A percentile compares a stretch with the other conserved stretches of the same genome.
phyloP scores from a whole-genome alignment of 352 stramenopile genomes.

The Phytophthora pini region DNA sequence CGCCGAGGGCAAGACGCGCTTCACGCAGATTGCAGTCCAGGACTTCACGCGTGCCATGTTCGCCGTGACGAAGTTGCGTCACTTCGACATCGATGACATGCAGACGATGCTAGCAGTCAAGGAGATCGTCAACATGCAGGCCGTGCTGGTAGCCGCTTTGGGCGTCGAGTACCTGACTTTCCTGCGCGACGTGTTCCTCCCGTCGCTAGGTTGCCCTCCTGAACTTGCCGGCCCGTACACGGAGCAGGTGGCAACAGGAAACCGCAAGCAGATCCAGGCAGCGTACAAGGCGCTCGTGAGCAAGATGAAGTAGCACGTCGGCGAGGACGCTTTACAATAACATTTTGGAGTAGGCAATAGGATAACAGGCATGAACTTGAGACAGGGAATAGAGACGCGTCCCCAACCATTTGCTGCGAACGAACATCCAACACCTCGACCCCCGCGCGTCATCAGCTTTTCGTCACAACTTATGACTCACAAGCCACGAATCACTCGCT shows the following conservation, averaged over 20 bases:
- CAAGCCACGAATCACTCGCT: too few relatives aligned
- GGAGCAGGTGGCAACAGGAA: conserved; percentile 61
- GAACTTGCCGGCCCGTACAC: conserved; percentile 68
- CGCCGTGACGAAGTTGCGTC: conserved; percentile 56
- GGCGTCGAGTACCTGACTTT: conserved; percentile 70
- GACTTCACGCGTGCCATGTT: conserved; percentile 83
- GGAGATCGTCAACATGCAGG: conserved; percentile 79
- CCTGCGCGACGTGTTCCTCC: conserved; percentile 69
- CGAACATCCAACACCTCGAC: background rate
- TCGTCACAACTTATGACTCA: background rate
- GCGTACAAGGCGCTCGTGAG: conserved; percentile 75
- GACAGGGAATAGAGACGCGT: conserved; percentile 28
- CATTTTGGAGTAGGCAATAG: conserved; percentile 28
- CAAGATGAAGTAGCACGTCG: conserved; percentile 42
- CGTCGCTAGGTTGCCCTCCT: conserved; percentile 58
- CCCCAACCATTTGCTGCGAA: background rate
- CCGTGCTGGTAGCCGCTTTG: conserved; percentile 59
- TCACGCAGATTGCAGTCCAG: conserved; percentile 70
- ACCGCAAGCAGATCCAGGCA: conserved; percentile 69
- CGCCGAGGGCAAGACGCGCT: conserved; percentile 46
- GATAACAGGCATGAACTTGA: conserved; percentile 18
- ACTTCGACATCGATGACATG: conserved; percentile 81
- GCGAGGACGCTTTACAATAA: conserved; percentile 15
- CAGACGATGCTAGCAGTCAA: conserved; percentile 72
- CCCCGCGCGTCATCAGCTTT: conserved; percentile 10